Evolutionary conservation across 768 basidiomycete genomes (phyloP), one percentile per base, ranked within the genome.

Genomic region (Leccinum pellstonianum): DNA sequence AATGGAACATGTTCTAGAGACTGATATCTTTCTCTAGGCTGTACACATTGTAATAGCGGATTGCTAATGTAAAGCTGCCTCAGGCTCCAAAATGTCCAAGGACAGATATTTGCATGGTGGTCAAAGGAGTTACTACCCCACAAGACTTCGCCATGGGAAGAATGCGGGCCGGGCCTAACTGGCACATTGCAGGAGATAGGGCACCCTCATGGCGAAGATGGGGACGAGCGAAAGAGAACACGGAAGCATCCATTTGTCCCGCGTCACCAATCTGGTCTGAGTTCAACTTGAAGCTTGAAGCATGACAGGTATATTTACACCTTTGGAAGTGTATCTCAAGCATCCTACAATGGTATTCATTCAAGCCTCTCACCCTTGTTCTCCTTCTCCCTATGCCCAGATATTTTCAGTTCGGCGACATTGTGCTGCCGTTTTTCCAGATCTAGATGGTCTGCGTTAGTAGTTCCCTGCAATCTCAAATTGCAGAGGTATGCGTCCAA

Each of bases 341-440:
- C 15, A 41, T 41, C 17, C 5, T 41, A 38, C 37, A 17, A n/a
- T 19, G 12, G 12, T 15, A n/a, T 51, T 15, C 5, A 31, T 65
- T 46, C 55, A 8, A 21, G 21, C 21, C 21, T 21, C 21, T 51
- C 31, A 25, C 17, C 9, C 8, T n/a, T n/a, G 3, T 10, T 3
- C 27, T 15, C 11, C 14, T 10, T 19, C n/a, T 54, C 49, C 21
- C 6, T 2, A 17, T 43, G 33, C 5, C 41, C 37, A n/a, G 14
- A 54, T n/a, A 5, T 17, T 21, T 54, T 70, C 21, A 55, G 56
- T 54, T 64, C 77, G 1, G 80, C 79, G n/a, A 85, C 71, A 58
- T 75, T 77, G 65, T 80, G 80, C 41, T 81, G 79, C 8, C 77
- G 71, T 60, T 88, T 88, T 71, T 89, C 87, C 4, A 88, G 68